phyloP scores from a whole-genome alignment of 1,284 basidiomycete genomes.

The Earliella scabrosa region DNA sequence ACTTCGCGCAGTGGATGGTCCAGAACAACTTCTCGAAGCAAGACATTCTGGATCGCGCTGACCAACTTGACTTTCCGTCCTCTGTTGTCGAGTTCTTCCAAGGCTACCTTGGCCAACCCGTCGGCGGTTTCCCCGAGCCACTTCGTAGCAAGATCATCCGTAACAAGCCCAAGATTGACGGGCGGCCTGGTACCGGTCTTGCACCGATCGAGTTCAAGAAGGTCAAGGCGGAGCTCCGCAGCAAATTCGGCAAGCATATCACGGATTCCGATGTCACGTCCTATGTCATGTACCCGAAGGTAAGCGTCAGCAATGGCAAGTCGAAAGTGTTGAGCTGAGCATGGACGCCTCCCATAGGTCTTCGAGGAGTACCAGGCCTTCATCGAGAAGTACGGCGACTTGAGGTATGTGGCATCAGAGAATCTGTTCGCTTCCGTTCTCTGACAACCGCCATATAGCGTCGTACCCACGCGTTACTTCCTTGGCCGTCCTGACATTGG shows the following conservation, averaged over 20 bases:
- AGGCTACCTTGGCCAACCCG: slow-evolving; percentile 95
- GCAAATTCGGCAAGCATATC: slow-evolving; percentile 95
- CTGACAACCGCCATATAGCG: slow-evolving; percentile 46
- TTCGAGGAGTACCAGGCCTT: slow-evolving; percentile 98
- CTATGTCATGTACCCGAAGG: slow-evolving; percentile 97
- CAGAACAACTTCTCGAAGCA: slow-evolving; percentile 90
- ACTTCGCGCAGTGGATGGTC: slow-evolving; percentile 99
- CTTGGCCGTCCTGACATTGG: slow-evolving; percentile 89
- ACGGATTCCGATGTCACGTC: slow-evolving; percentile 92
- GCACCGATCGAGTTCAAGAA: slow-evolving; percentile 93
- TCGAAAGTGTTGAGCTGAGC: not conserved
- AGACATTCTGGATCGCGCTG: slow-evolving; percentile 87
- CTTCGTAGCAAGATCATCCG: slow-evolving; percentile 92
- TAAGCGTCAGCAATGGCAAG: slow-evolving; percentile 30
- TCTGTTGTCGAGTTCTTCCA: slow-evolving; percentile 98
- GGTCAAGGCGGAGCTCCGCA: slow-evolving; percentile 91
- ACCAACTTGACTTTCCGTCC: slow-evolving; percentile 95
- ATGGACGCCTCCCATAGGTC: slow-evolving; percentile 54
- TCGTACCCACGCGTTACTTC: slow-evolving; percentile 97
- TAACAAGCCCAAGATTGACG: slow-evolving; percentile 92
- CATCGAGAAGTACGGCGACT: slow-evolving; percentile 94
- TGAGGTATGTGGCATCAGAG: slow-evolving; percentile 59
- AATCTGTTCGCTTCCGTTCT: not conserved
- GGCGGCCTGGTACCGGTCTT: slow-evolving; percentile 89
- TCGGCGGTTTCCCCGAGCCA: slow-evolving; percentile 98